Percentiles rank a stretch among this genome's conserved stretches.
Evolutionary conservation across 805 yeast genomes (phyloP).

Genomic region (Saccharomyces paradoxus): DNA sequence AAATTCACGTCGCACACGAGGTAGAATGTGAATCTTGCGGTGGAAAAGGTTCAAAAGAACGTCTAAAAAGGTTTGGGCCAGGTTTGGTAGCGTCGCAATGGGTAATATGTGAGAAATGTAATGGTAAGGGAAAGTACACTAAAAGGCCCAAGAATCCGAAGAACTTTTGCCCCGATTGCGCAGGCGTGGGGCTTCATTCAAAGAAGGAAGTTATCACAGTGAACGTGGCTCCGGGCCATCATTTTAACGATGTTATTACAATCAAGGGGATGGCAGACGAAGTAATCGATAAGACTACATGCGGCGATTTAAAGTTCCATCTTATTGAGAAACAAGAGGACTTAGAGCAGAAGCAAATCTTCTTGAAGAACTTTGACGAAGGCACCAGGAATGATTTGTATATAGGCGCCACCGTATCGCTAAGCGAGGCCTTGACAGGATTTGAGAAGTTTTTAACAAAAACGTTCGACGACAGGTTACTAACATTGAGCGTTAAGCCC

Average conservation of each 20-base stretch:
- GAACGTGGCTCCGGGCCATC: slow-evolving; percentile 64
- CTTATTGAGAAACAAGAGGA: slow-evolving; percentile 13
- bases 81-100: slow-evolving; percentile 63
- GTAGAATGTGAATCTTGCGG: slow-evolving; percentile 54
- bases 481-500: slow-evolving; percentile 54
- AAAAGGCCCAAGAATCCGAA: slow-evolving; percentile 31
- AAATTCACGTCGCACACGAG: slow-evolving; percentile 37
- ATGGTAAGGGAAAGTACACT: slow-evolving; percentile 53
- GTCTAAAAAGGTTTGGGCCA: slow-evolving; percentile 58
- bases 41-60: slow-evolving; percentile 60
- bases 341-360: slow-evolving; percentile 43
- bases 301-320: slow-evolving; percentile 69
- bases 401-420: slow-evolving; percentile 49
- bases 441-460: slow-evolving; percentile 53
- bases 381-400: slow-evolving; percentile 44
- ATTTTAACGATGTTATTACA: slow-evolving; percentile 50
- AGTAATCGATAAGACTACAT: slow-evolving; percentile 48
- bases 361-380: slow-evolving; percentile 9
- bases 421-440: slow-evolving; percentile 82
- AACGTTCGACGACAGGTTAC: slow-evolving; percentile 73
- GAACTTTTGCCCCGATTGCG: slow-evolving; percentile 72
- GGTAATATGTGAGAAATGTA: slow-evolving; percentile 58
- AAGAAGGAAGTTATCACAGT: slow-evolving; percentile 72
- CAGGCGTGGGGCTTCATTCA: slow-evolving; percentile 52
- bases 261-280: slow-evolving; percentile 71